Conservation (phyloP, 176 grass and related monocot genomes). For the Raddia distichophylla region DNA sequence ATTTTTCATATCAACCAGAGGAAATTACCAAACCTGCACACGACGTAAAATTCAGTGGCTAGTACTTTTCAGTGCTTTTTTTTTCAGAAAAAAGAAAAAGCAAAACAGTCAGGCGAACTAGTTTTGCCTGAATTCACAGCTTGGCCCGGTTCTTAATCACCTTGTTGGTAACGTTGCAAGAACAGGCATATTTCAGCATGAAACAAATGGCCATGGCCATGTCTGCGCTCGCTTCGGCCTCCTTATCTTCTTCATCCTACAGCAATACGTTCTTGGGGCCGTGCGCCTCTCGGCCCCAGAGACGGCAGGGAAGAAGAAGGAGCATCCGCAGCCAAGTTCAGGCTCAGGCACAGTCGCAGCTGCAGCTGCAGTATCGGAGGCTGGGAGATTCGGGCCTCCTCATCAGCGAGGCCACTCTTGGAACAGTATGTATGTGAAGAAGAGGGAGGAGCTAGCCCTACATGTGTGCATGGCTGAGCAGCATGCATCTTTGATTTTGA, state of each 20-base stretch:
- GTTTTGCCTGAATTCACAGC: not conserved
- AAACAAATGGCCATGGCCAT: conserved; percentile 42
- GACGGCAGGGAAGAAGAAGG: conserved; percentile 3
- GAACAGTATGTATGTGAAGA: conserved; percentile 44
- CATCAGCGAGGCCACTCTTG: conserved; percentile 65
- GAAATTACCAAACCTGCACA: not conserved
- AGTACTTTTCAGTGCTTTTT: not conserved
- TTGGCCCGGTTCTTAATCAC: not conserved
- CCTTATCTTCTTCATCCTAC: not conserved
- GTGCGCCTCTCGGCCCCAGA: not conserved
- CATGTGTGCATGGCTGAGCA: too few relatives aligned
- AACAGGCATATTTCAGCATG: conserved; percentile 18
- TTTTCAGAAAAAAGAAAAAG: not conserved
- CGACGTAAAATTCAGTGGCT: not conserved
- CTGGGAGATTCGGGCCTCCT: conserved; percentile 68
- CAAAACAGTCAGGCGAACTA: not conserved
- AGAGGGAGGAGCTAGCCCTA: too few relatives aligned
- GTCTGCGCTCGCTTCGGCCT: not conserved
- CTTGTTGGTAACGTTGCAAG: not conserved
- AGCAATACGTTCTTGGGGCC: not conserved
- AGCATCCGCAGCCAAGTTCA: not conserved
- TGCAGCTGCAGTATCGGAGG: conserved; percentile 53
- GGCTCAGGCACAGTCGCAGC: conserved; percentile 25
- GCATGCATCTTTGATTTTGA: too few relatives aligned
- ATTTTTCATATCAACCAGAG: too few relatives aligned